Base-by-base conservation (phyloP, 257 asterid species). In the Osmanthus fragrans region DNA sequence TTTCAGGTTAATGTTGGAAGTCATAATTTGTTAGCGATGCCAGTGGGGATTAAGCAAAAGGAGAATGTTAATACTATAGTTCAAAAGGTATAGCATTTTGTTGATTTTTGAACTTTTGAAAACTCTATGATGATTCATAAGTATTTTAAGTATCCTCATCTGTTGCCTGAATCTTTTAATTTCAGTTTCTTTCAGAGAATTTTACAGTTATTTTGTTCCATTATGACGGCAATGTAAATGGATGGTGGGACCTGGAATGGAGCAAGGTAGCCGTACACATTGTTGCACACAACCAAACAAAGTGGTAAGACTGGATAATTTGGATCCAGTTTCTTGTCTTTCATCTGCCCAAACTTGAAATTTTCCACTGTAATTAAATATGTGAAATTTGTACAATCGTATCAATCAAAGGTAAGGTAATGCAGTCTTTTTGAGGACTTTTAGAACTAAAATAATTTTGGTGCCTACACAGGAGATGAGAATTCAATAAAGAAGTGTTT, bases 101-200 rank as follows among this genome's bases (percentile, higher is more conserved):
- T 39, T 78, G 49, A 45, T 73, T 78, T 70, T 79, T 45, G n/a
- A 39, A 75, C 19, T 25, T 18, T 42, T 39, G 54, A n/a, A 30
- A 27, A 23, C 6, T 21, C 51, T 72, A 11, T 68, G 74, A 25
- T 72, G 76, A 56, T 72, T 47, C 21, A 37, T 74, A 75, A 27
- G 70, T 73, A 33, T 71, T 42, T 73, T 37, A 40, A 71, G 65
- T 47, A 66, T 45, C 79, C 51, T 71, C 70, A 36, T 70, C 32
- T 80, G 23, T 70, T 21, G 37, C 71, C 80, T 81, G 19, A 83
- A 79, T 68, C 79, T 56, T 40, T 70, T 81, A 73, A 66, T 45
- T 85, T 81, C 99, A 92, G 99, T 96, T 96, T 93, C 98, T 86
- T 93, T 68, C 92, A 82, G 98, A 87, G 85, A 93, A 92, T 78